Base-by-base conservation (phyloP, 2,329 filamentous ascomycete genomes). In the Colletotrichum acutatum region DNA sequence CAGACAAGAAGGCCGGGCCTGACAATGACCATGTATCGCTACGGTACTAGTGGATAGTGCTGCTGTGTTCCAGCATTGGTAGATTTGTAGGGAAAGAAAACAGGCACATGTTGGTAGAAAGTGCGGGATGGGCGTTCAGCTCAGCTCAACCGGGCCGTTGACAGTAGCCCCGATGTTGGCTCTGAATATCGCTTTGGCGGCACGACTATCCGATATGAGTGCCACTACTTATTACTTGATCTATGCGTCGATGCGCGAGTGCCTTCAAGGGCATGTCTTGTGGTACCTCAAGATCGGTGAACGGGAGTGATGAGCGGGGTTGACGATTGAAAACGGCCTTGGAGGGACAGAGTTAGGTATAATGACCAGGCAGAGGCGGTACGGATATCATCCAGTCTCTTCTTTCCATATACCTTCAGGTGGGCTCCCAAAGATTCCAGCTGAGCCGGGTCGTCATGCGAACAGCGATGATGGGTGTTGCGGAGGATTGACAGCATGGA, bases 401-500 rank as follows among this genome's bases (percentile, higher is more conserved):
- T 72, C 64, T 58, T 26, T 28, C 24, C 24, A 9, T n/a, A 49
- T 11, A 11, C 5, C 32, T 12, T 11, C 11, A 34, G 32, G 32
- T 34, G 12, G 3, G 19, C 22, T 11, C 19, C 42, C 42, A 49
- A 49, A 22, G 42, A 22, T 49, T 16, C 14, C 37, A 52, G 49
- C 26, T 34, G 22, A 37, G 32, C 37, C 32, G 37, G 37, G 30
- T 53, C 30, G 30, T 53, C 37, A 28, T 68, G 64, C 62, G 46
- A 56, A 14, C 65, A 68, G 53, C 58, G 42, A 72, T 60, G 32
- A 63, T 46, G 68, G 57, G 56, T 62, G 57, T 26, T 67, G 63
- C 28, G 49, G 57, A 71, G 28, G 49, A 65, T 34, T 32, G 42
- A 63, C 32, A 49, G 32, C 70, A 67, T 71, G 66, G 70, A 65